Evolutionary conservation across 352 stramenopile genomes (phyloP).

Genomic region (Globisporangium barbulae): DNA sequence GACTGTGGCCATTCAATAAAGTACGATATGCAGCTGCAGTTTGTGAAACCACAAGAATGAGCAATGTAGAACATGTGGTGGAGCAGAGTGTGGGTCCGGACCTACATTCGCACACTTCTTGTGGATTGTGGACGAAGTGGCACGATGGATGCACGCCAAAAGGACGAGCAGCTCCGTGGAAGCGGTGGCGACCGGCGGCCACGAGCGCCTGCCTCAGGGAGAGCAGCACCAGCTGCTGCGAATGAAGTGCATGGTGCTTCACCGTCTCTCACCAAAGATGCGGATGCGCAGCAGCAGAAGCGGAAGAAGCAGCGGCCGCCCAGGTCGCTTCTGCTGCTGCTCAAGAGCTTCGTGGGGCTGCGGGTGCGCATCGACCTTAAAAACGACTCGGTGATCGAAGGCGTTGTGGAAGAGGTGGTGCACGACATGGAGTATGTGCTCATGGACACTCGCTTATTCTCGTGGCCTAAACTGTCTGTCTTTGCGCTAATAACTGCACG

Average conservation of each 20-base stretch:
- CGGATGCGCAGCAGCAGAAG: constrained; percentile 7
- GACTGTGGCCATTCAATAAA: not conserved
- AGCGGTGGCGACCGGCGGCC: not conserved
- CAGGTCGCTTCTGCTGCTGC: constrained; percentile 67
- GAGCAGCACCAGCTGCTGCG: not conserved
- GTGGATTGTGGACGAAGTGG: not conserved
- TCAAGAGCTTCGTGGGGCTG: constrained; percentile 83
- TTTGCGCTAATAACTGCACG: not conserved
- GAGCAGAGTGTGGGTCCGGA: constrained; percentile 4
- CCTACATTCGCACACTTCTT: constrained; percentile 1
- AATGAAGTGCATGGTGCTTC: not conserved
- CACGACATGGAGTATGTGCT: constrained; percentile 79
- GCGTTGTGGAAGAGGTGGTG: constrained; percentile 78
- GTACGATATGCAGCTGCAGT: constrained; percentile 1
- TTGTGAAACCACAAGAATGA: constrained; percentile 7
- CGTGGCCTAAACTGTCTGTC: not conserved
- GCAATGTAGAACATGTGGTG: not conserved
- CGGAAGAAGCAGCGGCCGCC: constrained; percentile 23
- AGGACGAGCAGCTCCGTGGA: constrained; percentile 2
- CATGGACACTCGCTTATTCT: not conserved
- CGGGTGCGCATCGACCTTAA: constrained; percentile 82
- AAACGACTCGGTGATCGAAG: constrained; percentile 77
- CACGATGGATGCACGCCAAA: constrained; percentile 7
- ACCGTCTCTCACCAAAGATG: not conserved
- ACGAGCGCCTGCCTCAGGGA: not conserved